A percentile compares a stretch with the other conserved stretches of the same genome.
Evolutionary conservation across 2,329 filamentous ascomycete species (phyloP).

Genomic region (Penicillium janthinellum): DNA sequence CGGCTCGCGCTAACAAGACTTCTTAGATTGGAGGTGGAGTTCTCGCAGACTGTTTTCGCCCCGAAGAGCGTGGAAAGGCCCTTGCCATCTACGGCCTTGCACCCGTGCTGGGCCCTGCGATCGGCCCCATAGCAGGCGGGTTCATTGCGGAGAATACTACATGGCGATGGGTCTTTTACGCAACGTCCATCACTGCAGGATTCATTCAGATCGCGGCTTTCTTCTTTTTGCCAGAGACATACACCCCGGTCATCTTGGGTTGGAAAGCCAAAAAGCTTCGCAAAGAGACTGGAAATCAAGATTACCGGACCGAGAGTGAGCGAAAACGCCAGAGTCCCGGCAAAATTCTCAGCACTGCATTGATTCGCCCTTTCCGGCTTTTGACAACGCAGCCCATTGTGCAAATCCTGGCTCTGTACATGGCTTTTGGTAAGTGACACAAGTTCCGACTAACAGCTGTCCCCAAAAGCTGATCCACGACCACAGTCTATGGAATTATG

Average conservation of each 20-base stretch:
- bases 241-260: conserved; percentile 31
- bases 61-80: conserved; percentile 50
- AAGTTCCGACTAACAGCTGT: neutral
- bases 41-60: neutral
- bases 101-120: conserved; percentile 65
- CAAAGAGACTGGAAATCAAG: neutral
- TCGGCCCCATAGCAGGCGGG: conserved; percentile 67
- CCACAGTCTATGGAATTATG: conserved; percentile 58
- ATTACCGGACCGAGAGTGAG: neutral
- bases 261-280: neutral
- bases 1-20: neutral
- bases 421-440: neutral
- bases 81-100: conserved; percentile 65
- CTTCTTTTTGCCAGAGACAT: conserved; percentile 66
- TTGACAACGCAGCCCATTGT: neutral
- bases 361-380: neutral
- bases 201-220: conserved; percentile 63
- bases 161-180: conserved; percentile 75
- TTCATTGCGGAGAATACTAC: conserved; percentile 64
- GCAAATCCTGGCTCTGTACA: neutral
- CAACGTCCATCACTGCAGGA: conserved; percentile 64
- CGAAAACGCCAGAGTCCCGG: neutral
- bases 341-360: neutral
- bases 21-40: neutral
- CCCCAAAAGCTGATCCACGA: neutral